Percentiles rank a stretch among this genome's conserved stretches.
Conservation (phyloP, 768 basidiomycete species). For the Coprinopsis cinerea region DNA sequence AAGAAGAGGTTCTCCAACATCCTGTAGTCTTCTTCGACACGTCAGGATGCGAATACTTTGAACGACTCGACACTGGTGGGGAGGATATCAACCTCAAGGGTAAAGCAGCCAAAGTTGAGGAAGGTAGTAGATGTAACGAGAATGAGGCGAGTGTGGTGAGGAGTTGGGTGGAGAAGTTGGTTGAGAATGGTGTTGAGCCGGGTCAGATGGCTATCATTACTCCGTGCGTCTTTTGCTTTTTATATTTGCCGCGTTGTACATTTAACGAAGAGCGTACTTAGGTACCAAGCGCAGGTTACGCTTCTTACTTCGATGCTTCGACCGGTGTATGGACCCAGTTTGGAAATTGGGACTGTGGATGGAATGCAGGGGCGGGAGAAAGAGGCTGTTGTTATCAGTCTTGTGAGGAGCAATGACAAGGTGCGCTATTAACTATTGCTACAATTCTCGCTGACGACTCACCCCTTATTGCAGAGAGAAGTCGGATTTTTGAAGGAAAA, state of each 20-base stretch:
- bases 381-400: conserved; percentile 86
- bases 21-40: conserved; percentile 95
- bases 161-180: conserved; percentile 77
- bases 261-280: no score
- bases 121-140: conserved; percentile 89
- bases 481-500: conserved; percentile 95
- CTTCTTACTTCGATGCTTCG: conserved; percentile 74
- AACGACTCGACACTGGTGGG: conserved; percentile 47
- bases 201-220: conserved; percentile 84
- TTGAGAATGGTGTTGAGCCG: conserved; percentile 53
- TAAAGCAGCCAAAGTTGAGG: conserved; percentile 56
- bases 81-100: not conserved
- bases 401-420: conserved; percentile 88
- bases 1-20: conserved; percentile 66
- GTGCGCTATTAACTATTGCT: conserved; percentile 25
- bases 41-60: conserved; percentile 89
- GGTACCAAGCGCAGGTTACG: conserved; percentile 93
- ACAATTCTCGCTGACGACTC: not conserved
- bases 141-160: conserved; percentile 88
- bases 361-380: conserved; percentile 98
- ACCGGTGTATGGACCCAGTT: conserved; percentile 53
- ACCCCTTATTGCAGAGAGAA: conserved; percentile 48
- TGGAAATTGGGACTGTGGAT: conserved; percentile 94
- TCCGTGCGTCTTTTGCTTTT: conserved; percentile 51
- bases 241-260: no score